A percentile compares a stretch with the other conserved stretches of the same genome.
phyloP scores from a whole-genome alignment of 305 asterid species.

The Fraxinus greggii region DNA sequence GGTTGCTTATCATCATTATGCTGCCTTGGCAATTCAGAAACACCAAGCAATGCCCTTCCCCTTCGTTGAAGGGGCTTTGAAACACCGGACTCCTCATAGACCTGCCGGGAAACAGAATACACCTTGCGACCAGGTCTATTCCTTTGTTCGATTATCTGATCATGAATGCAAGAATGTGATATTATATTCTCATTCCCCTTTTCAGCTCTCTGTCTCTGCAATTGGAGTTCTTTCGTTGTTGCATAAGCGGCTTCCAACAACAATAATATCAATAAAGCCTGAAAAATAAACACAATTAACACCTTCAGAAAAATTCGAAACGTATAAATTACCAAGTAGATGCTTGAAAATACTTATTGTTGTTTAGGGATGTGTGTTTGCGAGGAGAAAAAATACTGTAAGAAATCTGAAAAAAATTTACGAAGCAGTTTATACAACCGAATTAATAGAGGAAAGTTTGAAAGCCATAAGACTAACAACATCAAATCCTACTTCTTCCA shows the following conservation, averaged over 20 bases:
- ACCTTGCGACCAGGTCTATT: slow-evolving; percentile 80
- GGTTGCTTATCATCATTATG: slow-evolving; percentile 63
- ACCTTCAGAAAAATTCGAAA: slow-evolving; percentile 11
- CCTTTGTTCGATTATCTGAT: slow-evolving; percentile 82
- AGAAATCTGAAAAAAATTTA: not conserved
- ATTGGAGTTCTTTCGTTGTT: slow-evolving; percentile 37
- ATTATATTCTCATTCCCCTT: slow-evolving; percentile 38
- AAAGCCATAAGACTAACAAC: slow-evolving; percentile 23
- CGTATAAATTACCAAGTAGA: not conserved
- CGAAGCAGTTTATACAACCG: slow-evolving; percentile 24
- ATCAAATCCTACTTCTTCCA: slow-evolving; percentile 5
- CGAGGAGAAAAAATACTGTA: not conserved
- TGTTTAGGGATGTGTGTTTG: not conserved
- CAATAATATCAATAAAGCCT: slow-evolving; percentile 65
- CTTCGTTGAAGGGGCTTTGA: slow-evolving; percentile 40
- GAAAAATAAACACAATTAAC: slow-evolving; percentile 25
- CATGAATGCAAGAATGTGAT: slow-evolving; percentile 91
- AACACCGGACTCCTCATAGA: slow-evolving; percentile 49
- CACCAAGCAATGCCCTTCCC: slow-evolving; percentile 68
- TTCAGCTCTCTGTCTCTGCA: slow-evolving; percentile 42
- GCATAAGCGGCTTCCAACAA: slow-evolving; percentile 52
- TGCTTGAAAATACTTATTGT: not conserved
- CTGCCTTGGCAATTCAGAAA: slow-evolving; percentile 34
- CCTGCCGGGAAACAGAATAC: slow-evolving; percentile 78
- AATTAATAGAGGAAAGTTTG: slow-evolving; percentile 16